Conservation (phyloP, 2,329 filamentous ascomycete genomes). For the Alternaria conjuncta region DNA sequence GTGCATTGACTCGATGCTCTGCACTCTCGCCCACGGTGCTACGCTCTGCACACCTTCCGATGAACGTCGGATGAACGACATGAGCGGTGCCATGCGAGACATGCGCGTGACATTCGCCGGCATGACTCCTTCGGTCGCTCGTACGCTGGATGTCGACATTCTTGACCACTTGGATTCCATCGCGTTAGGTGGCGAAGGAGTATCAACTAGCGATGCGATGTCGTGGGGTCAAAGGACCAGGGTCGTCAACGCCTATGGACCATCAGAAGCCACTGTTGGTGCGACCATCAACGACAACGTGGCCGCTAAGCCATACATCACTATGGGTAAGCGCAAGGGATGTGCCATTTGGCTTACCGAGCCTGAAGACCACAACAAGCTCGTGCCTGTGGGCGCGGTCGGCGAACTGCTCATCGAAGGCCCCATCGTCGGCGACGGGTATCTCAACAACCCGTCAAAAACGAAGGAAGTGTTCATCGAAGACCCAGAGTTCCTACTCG, state of each 20-base stretch:
- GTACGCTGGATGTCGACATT: constrained; percentile 46
- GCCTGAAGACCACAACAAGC: constrained; percentile 46
- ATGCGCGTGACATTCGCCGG: constrained; percentile 44
- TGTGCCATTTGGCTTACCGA: constrained; percentile 52
- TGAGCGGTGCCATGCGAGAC: constrained; percentile 50
- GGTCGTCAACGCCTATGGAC: constrained; percentile 47
- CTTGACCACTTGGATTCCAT: constrained; percentile 54
- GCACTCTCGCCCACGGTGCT: constrained; percentile 41
- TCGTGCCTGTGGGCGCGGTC: constrained; percentile 49
- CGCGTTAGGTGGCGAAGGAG: constrained; percentile 49
- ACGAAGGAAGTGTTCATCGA: constrained; percentile 52
- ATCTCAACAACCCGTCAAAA: constrained; percentile 45
- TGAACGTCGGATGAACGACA: constrained; percentile 56
- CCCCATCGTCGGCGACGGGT: constrained; percentile 54
- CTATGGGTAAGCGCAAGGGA: constrained; percentile 47
- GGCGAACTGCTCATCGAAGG: constrained; percentile 67
- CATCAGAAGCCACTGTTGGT: constrained; percentile 47
- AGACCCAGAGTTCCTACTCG: constrained; percentile 64
- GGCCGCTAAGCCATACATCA: constrained; percentile 40
- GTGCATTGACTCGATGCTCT: constrained; percentile 46
- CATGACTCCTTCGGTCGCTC: constrained; percentile 47
- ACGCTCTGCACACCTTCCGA: constrained; percentile 51
- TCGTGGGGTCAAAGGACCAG: constrained; percentile 54
- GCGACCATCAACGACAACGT: constrained; percentile 42
- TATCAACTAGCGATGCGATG: constrained; percentile 40